phyloP scores from a whole-genome alignment of 108 stramenopile genomes.

The Licmophora abbreviata region DNA sequence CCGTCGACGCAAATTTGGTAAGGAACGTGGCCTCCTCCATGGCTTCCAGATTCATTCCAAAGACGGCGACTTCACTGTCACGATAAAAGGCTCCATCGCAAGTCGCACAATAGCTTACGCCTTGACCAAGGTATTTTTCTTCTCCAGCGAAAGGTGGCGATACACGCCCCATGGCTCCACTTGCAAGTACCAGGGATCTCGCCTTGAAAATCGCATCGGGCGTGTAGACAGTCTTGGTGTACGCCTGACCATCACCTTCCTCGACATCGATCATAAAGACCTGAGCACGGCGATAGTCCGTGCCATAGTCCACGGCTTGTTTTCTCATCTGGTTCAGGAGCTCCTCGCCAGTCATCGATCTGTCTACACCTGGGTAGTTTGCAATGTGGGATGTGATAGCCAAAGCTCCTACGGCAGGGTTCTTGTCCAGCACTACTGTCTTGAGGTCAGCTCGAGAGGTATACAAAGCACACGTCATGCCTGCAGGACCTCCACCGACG shows the following conservation, averaged over 20 bases:
- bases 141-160: slow-evolving; percentile 49
- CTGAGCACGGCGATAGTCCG: slow-evolving; percentile 33
- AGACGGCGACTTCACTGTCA: slow-evolving; percentile 61
- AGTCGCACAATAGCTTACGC: slow-evolving; percentile 85
- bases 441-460: slow-evolving; percentile 45
- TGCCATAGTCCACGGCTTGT: slow-evolving; percentile 27
- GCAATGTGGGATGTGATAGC: slow-evolving; percentile 36
- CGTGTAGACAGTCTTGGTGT: slow-evolving; percentile 26
- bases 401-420: slow-evolving; percentile 23
- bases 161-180: slow-evolving; percentile 72
- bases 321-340: slow-evolving; percentile 31
- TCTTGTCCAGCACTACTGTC: slow-evolving; percentile 44
- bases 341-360: slow-evolving; percentile 21
- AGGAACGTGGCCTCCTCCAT: slow-evolving; percentile 65
- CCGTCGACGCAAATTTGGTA: slow-evolving; percentile 47
- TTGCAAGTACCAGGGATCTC: slow-evolving; percentile 57
- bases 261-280: slow-evolving; percentile 13
- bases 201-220: slow-evolving; percentile 22
- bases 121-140: slow-evolving; percentile 60
- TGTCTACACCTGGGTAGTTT: slow-evolving; percentile 45
- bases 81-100: slow-evolving; percentile 82
- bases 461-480: slow-evolving; percentile 49
- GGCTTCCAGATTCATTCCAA: slow-evolving; percentile 44
- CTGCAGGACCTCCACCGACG: slow-evolving; percentile 65
- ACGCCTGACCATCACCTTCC: background rate